phyloP scores from a whole-genome alignment of 1,139 yeast genomes.

The Schizosaccharomyces versatilis region DNA sequence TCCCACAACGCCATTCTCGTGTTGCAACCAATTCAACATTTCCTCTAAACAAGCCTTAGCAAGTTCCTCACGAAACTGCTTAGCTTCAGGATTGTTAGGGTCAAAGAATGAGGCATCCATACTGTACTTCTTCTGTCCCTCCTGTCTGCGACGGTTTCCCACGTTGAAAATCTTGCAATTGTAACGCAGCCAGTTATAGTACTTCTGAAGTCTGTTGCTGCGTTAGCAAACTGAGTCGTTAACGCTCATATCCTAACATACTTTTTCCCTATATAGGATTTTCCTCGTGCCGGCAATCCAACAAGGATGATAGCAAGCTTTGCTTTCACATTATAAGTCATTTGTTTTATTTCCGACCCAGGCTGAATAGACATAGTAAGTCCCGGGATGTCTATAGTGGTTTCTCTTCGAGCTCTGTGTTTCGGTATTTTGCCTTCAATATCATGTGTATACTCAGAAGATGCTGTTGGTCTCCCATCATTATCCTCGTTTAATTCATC shows the following conservation, averaged over 20 bases:
- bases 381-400: constrained; percentile 82
- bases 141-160: constrained; percentile 20
- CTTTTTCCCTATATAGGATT: constrained; percentile 77
- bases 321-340: constrained; percentile 4
- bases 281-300: constrained; percentile 83
- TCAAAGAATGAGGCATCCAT: constrained; percentile 54
- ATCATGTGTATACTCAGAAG: too few relatives aligned
- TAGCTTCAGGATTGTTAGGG: constrained; percentile 49
- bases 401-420: not conserved
- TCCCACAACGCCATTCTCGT: constrained; percentile 77
- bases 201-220: constrained; percentile 33
- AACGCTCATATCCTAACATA: constrained; percentile 48
- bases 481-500: too few relatives aligned
- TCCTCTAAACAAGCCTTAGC: constrained; percentile 85
- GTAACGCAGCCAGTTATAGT: constrained; percentile 79
- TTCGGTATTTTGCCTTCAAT: not conserved
- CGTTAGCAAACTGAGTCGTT: constrained; percentile 35
- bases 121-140: constrained; percentile 7
- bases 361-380: constrained; percentile 63
- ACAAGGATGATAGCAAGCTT: constrained; percentile 85
- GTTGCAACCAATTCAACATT: constrained; percentile 53
- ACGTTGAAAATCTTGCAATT: constrained; percentile 43
- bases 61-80: constrained; percentile 72
- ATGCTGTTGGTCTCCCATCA: too few relatives aligned
- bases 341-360: constrained; percentile 21